Conservation (phyloP, 176 grass and related monocot genomes). For the Carex kokanica region DNA sequence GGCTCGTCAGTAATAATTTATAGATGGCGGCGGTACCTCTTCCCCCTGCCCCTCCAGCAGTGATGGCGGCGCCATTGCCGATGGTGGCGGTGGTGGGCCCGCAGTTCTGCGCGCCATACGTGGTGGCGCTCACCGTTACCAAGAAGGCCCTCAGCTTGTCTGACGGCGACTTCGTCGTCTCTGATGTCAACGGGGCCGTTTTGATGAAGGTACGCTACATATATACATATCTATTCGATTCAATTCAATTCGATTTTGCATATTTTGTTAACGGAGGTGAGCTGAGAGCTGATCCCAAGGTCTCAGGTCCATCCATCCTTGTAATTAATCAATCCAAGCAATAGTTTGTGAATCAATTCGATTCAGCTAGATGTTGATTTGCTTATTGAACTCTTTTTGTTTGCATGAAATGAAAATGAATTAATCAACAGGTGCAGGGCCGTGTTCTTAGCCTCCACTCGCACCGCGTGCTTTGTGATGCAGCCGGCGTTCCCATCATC, state of each 20-base stretch:
- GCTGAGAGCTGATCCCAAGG: too few relatives aligned
- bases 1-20: too few relatives aligned
- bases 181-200: constrained; percentile 56
- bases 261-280: too few relatives aligned
- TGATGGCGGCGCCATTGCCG: background rate
- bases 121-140: constrained; percentile 49
- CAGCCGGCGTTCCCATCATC: constrained; percentile 46
- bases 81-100: constrained; percentile 46
- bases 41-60: too few relatives aligned
- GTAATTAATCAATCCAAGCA: background rate
- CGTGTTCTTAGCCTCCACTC: constrained; percentile 40
- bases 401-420: background rate
- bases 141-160: constrained; percentile 60
- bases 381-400: background rate
- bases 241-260: background rate
- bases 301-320: background rate
- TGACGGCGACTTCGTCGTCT: constrained; percentile 62
- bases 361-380: background rate
- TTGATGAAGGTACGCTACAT: constrained; percentile 33
- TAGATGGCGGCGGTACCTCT: too few relatives aligned
- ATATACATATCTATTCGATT: background rate
- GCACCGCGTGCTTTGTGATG: constrained; percentile 50
- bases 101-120: constrained; percentile 58
- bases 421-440: constrained; percentile 37
- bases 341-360: background rate